Evolutionary conservation across 2,329 filamentous ascomycete species (phyloP).

Genomic region (Endoconidiophora laricicola): DNA sequence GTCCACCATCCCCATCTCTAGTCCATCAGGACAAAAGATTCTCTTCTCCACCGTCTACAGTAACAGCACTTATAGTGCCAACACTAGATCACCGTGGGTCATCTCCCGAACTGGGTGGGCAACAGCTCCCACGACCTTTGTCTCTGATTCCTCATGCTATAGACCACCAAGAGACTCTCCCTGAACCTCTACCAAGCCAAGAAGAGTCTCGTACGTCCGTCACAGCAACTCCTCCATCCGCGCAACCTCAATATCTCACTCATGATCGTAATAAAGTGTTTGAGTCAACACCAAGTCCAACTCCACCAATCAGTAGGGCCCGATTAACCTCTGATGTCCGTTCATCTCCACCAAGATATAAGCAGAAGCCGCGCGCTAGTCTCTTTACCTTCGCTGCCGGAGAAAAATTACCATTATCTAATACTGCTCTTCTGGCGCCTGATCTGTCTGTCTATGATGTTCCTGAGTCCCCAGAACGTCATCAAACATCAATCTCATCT

Average conservation of each 20-base stretch:
- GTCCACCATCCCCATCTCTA: not conserved
- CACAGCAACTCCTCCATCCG: slow-evolving; percentile 1
- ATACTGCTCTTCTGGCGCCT: not conserved
- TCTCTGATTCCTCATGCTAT: not conserved
- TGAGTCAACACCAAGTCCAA: not conserved
- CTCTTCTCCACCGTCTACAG: not conserved
- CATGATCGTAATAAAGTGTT: not conserved
- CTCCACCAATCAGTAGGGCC: not conserved
- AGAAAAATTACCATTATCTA: not conserved
- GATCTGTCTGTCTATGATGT: slow-evolving; percentile 9
- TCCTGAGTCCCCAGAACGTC: slow-evolving; percentile 1
- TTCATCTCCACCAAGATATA: not conserved
- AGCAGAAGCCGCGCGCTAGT: slow-evolving; percentile 8
- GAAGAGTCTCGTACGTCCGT: not conserved
- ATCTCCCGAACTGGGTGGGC: slow-evolving; percentile 3
- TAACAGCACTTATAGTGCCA: not conserved
- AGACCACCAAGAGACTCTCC: not conserved
- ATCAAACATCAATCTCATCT: no score
- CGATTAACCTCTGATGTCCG: not conserved
- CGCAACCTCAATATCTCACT: not conserved
- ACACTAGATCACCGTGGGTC: not conserved
- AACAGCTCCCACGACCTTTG: not conserved
- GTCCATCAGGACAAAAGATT: not conserved
- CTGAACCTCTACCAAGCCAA: not conserved
- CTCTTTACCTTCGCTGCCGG: not conserved